Base-by-base conservation (phyloP, 1,139 yeast genomes). In the Meyerozyma guilliermondii region DNA sequence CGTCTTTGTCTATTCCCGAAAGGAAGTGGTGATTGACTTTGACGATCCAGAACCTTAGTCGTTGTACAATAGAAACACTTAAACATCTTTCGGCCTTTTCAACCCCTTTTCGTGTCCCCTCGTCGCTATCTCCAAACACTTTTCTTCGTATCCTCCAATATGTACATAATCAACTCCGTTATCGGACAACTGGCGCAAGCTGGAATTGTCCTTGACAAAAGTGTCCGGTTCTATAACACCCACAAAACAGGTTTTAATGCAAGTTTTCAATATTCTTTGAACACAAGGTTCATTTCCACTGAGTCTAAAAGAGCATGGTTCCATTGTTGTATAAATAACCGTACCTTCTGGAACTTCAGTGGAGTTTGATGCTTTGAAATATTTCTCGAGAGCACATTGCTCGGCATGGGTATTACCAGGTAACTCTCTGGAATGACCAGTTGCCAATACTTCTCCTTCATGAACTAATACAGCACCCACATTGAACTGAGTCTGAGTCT, bases 381-480 rank as follows among this genome's bases (percentile, higher is more conserved):
- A 85, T 60, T 94, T 94, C 38, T 83, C 86, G 45, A 94, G 62
- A 0, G 97, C 97, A 67, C 95, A 85, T 58, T 94, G 97, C 57
- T 94, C 99, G 2, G 98, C 98, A 61, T 94, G 99, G 0, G 99
- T 94, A 59, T 94, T 94, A 0, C 98, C 98, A 14, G 86, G 87
- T 3, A 92, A 66, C 59, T 94, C 98, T 46, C 98, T 72, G 0
- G 98, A 87, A 55, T 79, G 87, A 0, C 99, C 99, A 0, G 88
- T 82, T 8, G 85, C 73, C 14, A 94, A 58, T 0, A 92, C 68
- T 42, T 76, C 59, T 8, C 85, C 87, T 41, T 81, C 77, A 45
- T 76, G 66, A 0, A 84, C 95, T 11, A 94, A 64, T 0, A 89
- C 83, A 1, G 97, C 95, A 3, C 99, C 99, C 6, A 94, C 98